These are phyloP conservation scores for Stromatinia cepivora DNA, from an alignment of 2,329 filamentous ascomycete species.

Conservation along the genomic window DNA sequence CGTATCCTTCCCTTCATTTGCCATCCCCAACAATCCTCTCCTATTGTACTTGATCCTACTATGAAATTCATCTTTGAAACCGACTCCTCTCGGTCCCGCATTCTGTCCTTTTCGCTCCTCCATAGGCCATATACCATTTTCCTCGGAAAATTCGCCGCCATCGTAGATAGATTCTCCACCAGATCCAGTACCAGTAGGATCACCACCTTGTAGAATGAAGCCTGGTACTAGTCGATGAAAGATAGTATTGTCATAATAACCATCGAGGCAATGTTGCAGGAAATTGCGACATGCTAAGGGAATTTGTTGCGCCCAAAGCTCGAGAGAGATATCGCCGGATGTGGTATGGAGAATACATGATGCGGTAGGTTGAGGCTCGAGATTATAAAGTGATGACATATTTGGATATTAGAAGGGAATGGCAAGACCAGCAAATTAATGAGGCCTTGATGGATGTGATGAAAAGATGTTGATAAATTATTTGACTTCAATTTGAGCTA, in stretches of 20 bases:
- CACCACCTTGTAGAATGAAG: conserved; percentile 92
- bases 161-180: conserved; percentile 93
- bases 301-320: conserved; percentile 93
- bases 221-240: conserved; percentile 92
- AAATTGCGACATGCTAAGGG: conserved; percentile 93
- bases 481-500: background rate
- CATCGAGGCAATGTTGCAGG: conserved; percentile 89
- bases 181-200: conserved; percentile 88
- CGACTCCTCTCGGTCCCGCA: conserved; percentile 58
- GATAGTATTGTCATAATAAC: conserved; percentile 90
- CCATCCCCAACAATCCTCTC: conserved; percentile 90
- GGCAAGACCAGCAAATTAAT: conserved; percentile 33
- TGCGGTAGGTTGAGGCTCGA: conserved; percentile 90
- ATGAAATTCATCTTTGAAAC: conserved; percentile 84
- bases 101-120: conserved; percentile 63
- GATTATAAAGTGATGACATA: conserved; percentile 92
- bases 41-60: conserved; percentile 90
- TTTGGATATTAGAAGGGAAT: conserved; percentile 19
- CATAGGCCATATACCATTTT: conserved; percentile 51
- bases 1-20: conserved; percentile 77
- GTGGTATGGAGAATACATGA: conserved; percentile 91
- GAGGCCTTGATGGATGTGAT: conserved; percentile 25
- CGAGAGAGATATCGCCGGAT: conserved; percentile 82
- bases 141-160: conserved; percentile 65
- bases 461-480: background rate